These are phyloP conservation scores for Penicillium freii DNA, from an alignment of 2,329 filamentous ascomycete species.

Conservation along the genomic window DNA sequence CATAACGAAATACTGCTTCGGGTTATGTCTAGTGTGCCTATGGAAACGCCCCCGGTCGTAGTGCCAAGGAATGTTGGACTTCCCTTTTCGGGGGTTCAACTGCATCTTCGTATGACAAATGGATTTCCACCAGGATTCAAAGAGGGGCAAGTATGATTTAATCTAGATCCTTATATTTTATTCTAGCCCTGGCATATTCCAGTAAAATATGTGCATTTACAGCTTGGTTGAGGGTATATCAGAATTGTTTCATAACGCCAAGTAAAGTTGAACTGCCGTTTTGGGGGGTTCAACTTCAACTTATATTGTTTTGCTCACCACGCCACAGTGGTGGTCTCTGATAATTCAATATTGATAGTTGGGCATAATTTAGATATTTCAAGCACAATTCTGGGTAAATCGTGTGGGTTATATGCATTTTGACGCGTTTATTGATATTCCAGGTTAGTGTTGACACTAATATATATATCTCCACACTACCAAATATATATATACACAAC, in stretches of 20 bases:
- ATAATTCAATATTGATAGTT: rapidly evolving
- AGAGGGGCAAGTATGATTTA: rapidly evolving
- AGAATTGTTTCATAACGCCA: not conserved
- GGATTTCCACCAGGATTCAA: rapidly evolving
- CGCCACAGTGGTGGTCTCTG: not conserved
- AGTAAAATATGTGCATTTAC: not conserved
- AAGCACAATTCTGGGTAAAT: rapidly evolving
- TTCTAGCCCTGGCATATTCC: not conserved
- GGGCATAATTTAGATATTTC: rapidly evolving
- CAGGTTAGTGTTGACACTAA: rapidly evolving
- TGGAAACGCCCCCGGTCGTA: not conserved
- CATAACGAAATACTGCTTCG: not conserved
- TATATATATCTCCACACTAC: not conserved
- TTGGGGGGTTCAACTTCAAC: not conserved
- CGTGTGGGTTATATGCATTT: not conserved
- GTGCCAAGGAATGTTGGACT: not conserved
- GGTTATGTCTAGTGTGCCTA: not conserved
- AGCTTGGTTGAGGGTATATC: not conserved
- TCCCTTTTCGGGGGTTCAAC: not conserved
- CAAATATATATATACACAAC: too few species aligned
- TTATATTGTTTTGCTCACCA: not conserved
- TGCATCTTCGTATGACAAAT: not conserved
- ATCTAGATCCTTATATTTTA: not conserved
- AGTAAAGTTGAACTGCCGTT: not conserved
- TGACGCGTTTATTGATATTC: not conserved